Base-by-base conservation (phyloP, 768 basidiomycete species). In the Leccinum variicolor region DNA sequence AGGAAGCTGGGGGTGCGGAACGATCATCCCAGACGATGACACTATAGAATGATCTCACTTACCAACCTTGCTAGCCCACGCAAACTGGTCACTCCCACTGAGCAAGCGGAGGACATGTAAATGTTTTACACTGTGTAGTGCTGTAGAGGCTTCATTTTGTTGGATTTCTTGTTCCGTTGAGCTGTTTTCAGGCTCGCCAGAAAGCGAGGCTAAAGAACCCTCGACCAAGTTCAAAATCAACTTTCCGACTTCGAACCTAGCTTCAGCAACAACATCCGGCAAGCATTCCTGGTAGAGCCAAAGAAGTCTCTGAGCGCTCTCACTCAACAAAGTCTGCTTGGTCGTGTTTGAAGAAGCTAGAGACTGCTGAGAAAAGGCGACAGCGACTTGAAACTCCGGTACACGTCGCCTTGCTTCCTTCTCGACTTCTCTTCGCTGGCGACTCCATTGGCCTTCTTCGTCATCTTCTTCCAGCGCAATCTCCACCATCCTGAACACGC, bases 241-340 rank as follows among this genome's bases (percentile, higher is more conserved):
- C 69, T 92, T 92, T 2, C 92, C 92, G 36, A 89, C 84, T 69
- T 98, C 95, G 64, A 95, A 98, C 51, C 86, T 79, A 26, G 85
- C 84, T 69, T 94, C 93, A 0, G 84, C 83, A 4, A 90, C 87
- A 1, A 92, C 73, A 1, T 80, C 75, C 0, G 93, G 91, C 28
- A 95, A 71, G 58, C 84, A 86, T 23, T 79, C 79, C 63, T 96
- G 91, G 68, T 97, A 98, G 51, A 95, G 77, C 82, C 88, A 90
- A 58, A 97, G 74, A 43, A 98, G 71, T 26, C 94, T 73, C 62
- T 94, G 84, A 1, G 94, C 85, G 51, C 83, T 81, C 74, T 98
- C 95, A 0, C 86, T 81, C 28, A 97, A 74, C 60, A 98, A 70
- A 0, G 84, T 84, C 0, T 71, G 73, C 69, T 76, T 83, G 54